Evolutionary conservation across 73 alveolate species (phyloP).

Genomic region (Strombidium stylifer): DNA sequence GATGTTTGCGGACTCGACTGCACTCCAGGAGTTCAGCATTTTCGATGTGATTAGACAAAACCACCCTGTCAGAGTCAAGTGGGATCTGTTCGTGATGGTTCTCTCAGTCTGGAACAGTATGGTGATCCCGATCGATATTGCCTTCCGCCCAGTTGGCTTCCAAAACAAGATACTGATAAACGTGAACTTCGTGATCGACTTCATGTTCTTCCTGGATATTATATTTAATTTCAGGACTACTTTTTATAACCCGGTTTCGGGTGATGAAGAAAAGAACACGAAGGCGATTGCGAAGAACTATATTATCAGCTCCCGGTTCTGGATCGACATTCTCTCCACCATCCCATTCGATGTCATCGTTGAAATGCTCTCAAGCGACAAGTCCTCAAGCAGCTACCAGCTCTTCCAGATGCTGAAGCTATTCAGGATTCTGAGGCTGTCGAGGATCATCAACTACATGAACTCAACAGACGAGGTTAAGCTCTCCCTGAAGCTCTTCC

Average conservation of each 20-base stretch:
- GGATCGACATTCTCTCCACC: conserved; percentile 19
- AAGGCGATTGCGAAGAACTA: conserved; percentile 53
- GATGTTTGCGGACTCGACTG: no score
- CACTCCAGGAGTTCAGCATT: no score
- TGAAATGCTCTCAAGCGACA: background rate
- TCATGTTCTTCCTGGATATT: conserved; percentile 56
- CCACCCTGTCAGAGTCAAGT: no score
- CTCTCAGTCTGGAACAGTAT: no score
- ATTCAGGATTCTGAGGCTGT: conserved; percentile 11
- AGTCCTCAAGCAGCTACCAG: background rate
- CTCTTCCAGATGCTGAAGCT: conserved; percentile 24
- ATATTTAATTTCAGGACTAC: conserved; percentile 67
- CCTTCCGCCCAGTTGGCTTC: no score
- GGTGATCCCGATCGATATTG: no score
- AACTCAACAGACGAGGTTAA: conserved; percentile 17
- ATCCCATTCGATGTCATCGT: conserved; percentile 29
- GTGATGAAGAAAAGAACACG: conserved; percentile 57
- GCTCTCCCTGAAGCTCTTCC: background rate
- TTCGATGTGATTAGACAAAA: no score
- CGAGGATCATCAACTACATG: conserved; percentile 15
- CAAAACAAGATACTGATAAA: no score
- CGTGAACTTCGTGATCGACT: conserved; percentile 56
- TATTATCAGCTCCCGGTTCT: conserved; percentile 24
- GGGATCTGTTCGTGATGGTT: no score
- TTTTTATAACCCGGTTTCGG: conserved; percentile 50